Evolutionary conservation across 495 filamentous ascomycete genomes (phyloP).

Genomic region (Neurospora sp.): DNA sequence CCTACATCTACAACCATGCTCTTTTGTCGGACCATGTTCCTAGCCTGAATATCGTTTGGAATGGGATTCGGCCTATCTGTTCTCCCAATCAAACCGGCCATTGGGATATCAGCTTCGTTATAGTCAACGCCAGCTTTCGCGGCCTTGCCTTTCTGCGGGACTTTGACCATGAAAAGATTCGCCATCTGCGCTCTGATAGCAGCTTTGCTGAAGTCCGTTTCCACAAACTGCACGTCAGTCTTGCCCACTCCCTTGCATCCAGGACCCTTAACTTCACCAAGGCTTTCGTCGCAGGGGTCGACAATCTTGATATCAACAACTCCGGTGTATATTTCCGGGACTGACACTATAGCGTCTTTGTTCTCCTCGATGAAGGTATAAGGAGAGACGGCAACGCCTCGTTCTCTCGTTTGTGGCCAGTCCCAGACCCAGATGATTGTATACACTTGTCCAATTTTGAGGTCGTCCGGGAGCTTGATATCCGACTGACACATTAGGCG

Average conservation of each 20-base stretch:
- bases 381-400: conserved; percentile 19
- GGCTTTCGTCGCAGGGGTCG: conserved; percentile 21
- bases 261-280: conserved; percentile 18
- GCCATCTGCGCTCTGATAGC: conserved; percentile 27
- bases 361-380: conserved; percentile 14
- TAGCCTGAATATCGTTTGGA: neutral
- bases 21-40: neutral
- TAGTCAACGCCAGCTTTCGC: conserved; percentile 6
- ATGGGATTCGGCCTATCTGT: neutral
- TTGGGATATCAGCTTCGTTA: conserved; percentile 12
- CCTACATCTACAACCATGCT: neutral
- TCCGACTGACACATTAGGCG: conserved; percentile 71
- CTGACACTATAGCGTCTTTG: conserved; percentile 37
- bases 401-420: conserved; percentile 48
- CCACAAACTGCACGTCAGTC: conserved; percentile 18
- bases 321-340: conserved; percentile 62
- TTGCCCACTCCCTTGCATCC: conserved; percentile 12
- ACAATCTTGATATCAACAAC: conserved; percentile 67
- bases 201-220: conserved; percentile 12
- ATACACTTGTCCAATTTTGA: conserved; percentile 41
- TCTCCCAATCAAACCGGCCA: conserved; percentile 11
- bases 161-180: conserved; percentile 25
- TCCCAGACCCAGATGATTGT: conserved; percentile 93
- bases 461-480: conserved; percentile 53
- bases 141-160: conserved; percentile 16